These are phyloP conservation scores for Aspergillus melleus DNA, from an alignment of 2,329 filamentous ascomycete genomes.

Conservation along the genomic window DNA sequence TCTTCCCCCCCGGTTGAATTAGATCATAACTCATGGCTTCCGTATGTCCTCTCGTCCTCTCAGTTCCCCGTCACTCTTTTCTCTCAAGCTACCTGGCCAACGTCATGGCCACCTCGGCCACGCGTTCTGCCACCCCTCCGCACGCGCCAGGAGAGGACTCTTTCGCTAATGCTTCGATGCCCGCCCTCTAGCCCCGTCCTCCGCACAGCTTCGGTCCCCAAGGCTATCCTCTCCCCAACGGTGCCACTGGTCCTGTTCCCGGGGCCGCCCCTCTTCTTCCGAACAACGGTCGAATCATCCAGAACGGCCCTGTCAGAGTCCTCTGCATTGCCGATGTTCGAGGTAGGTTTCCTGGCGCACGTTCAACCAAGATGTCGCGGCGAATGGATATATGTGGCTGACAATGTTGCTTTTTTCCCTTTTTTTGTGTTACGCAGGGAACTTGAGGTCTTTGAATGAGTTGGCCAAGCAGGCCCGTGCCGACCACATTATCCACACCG, in stretches of 20 bases:
- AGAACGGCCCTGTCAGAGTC: constrained; percentile 48
- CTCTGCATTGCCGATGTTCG: constrained; percentile 53
- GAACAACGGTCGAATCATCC: constrained; percentile 52
- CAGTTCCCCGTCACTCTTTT: constrained; percentile 13
- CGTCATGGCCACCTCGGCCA: constrained; percentile 15
- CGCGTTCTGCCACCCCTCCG: constrained; percentile 9
- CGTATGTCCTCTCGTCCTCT: constrained; percentile 37
- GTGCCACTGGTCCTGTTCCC: constrained; percentile 45
- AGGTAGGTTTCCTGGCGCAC: constrained; percentile 35
- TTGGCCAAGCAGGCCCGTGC: constrained; percentile 91
- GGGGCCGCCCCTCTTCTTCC: constrained; percentile 50
- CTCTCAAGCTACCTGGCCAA: constrained; percentile 19
- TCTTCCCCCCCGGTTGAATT: constrained; percentile 12
- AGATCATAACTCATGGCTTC: constrained; percentile 46
- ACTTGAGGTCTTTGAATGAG: constrained; percentile 92
- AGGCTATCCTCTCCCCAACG: constrained; percentile 49
- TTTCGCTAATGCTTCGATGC: constrained; percentile 22
- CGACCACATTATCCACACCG: constrained; percentile 97
- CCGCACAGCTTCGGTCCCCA: constrained; percentile 44
- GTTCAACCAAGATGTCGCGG: background rate
- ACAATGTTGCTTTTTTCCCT: constrained; percentile 18
- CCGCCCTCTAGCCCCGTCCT: constrained; percentile 41
- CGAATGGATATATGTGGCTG: constrained; percentile 14
- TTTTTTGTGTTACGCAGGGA: constrained; percentile 60
- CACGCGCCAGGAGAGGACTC: constrained; percentile 6